These are phyloP conservation scores for Pisolithus thermaeus DNA, from an alignment of 1,284 basidiomycete genomes.

Conservation along the genomic window DNA sequence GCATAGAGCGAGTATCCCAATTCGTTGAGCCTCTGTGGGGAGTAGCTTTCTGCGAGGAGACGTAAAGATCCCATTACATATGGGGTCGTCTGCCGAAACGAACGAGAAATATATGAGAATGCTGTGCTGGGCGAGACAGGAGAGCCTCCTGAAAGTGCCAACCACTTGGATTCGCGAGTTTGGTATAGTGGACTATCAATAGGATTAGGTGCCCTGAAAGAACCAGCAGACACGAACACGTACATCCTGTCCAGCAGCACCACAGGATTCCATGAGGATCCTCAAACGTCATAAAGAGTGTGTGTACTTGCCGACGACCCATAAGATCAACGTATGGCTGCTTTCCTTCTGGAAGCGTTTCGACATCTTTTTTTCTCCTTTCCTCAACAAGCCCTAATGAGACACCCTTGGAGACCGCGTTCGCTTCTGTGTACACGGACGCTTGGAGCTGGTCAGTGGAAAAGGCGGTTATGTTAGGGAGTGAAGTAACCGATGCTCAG, in stretches of 20 bases:
- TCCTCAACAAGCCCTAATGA: conserved; percentile 69
- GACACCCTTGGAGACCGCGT: conserved; percentile 79
- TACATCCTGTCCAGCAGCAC: conserved; percentile 42
- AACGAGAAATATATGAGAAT: conserved; percentile 77
- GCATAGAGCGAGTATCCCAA: conserved; percentile 71
- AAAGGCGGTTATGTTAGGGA: conserved; percentile 6
- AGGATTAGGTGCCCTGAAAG: conserved; percentile 1
- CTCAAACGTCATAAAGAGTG: not conserved
- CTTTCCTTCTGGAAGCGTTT: conserved; percentile 53
- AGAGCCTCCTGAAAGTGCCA: conserved; percentile 71
- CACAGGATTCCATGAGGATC: not conserved
- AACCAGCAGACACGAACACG: conserved; percentile 17
- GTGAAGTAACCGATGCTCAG: conserved; percentile 69
- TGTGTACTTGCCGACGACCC: conserved; percentile 64
- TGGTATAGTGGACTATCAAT: conserved; percentile 70
- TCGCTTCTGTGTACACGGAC: conserved; percentile 90
- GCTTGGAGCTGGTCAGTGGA: conserved; percentile 39
- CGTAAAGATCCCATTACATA: conserved; percentile 76
- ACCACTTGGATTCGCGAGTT: conserved; percentile 66
- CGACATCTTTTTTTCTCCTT: conserved; percentile 46
- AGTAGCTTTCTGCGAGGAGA: conserved; percentile 67
- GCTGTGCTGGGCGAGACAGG: conserved; percentile 71
- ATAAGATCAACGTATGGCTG: conserved; percentile 94
- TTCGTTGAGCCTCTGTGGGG: conserved; percentile 60
- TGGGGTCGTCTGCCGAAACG: conserved; percentile 72